Conservation (phyloP, 139 green algal species). For the Parachlorella kessleri region DNA sequence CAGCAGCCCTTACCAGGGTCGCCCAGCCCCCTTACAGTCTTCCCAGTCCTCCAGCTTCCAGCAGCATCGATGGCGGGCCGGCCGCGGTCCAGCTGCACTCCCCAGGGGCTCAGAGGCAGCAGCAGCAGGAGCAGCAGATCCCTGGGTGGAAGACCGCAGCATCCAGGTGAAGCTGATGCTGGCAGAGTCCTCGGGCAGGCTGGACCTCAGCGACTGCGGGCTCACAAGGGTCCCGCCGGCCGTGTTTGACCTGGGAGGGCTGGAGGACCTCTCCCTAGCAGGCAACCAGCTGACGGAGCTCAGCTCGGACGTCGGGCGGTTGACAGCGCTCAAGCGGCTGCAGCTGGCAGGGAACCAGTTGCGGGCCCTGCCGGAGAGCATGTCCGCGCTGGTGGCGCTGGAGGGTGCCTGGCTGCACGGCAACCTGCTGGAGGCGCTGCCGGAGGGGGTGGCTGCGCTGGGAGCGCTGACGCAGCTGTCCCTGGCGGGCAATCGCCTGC, state of each 20-base stretch:
- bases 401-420: constrained; percentile 69
- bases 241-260: constrained; percentile 44
- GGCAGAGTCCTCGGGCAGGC: constrained; percentile 46
- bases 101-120: no score
- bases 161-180: constrained; percentile 42
- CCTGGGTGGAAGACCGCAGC: constrained; percentile 7
- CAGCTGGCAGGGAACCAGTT: constrained; percentile 79
- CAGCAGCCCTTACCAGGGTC: no score
- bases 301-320: constrained; percentile 39
- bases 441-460: constrained; percentile 55
- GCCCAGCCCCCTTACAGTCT: no score
- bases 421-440: constrained; percentile 66
- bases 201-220: constrained; percentile 75
- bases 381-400: constrained; percentile 57
- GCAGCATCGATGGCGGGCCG: no score
- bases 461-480: constrained; percentile 54
- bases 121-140: no score
- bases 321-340: constrained; percentile 58
- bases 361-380: constrained; percentile 36
- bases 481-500: constrained; percentile 60
- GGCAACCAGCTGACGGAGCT: constrained; percentile 63
- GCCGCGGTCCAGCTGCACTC: no score
- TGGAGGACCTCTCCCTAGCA: constrained; percentile 71
- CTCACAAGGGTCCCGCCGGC: constrained; percentile 51
- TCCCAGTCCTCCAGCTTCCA: no score